A percentile compares a stretch with the other conserved stretches of the same genome.
Conservation (phyloP, 768 basidiomycete species). For the Cyclocybe aegerita region DNA sequence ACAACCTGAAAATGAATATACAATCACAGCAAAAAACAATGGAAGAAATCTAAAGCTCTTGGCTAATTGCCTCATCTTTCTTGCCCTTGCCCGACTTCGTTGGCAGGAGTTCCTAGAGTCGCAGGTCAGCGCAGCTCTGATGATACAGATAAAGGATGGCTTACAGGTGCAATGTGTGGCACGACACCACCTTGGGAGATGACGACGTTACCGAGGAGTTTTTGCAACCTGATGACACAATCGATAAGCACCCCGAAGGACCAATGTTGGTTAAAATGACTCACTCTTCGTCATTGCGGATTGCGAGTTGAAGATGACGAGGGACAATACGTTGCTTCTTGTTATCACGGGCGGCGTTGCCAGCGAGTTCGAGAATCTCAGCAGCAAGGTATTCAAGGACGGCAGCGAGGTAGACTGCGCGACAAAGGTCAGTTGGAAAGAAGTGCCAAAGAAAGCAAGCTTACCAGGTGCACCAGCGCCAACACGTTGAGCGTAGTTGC, state of each 20-base stretch:
- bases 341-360: slow-evolving; percentile 82
- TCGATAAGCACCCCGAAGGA: not conserved
- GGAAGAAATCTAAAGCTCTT: slow-evolving; percentile 40
- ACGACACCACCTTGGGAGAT: slow-evolving; percentile 93
- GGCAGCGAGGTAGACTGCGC: slow-evolving; percentile 81
- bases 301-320: slow-evolving; percentile 89
- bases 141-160: slow-evolving; percentile 9
- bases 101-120: slow-evolving; percentile 37
- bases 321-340: slow-evolving; percentile 96
- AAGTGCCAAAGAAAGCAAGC: slow-evolving; percentile 11
- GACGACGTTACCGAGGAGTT: slow-evolving; percentile 82
- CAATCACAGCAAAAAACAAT: slow-evolving; percentile 14
- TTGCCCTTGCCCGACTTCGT: slow-evolving; percentile 40
- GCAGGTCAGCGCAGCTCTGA: slow-evolving; percentile 14
- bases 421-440: slow-evolving; percentile 24
- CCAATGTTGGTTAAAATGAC: slow-evolving; percentile 13
- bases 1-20: slow-evolving; percentile 23
- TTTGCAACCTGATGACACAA: slow-evolving; percentile 53
- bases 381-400: slow-evolving; percentile 93
- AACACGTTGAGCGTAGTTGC: slow-evolving; percentile 87
- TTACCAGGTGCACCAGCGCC: slow-evolving; percentile 86
- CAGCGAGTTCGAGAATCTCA: slow-evolving; percentile 92
- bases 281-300: slow-evolving; percentile 88
- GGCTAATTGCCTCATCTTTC: slow-evolving; percentile 44
- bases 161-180: slow-evolving; percentile 60